Conservation (phyloP, 305 asterid genomes). For the Lippia alba region DNA sequence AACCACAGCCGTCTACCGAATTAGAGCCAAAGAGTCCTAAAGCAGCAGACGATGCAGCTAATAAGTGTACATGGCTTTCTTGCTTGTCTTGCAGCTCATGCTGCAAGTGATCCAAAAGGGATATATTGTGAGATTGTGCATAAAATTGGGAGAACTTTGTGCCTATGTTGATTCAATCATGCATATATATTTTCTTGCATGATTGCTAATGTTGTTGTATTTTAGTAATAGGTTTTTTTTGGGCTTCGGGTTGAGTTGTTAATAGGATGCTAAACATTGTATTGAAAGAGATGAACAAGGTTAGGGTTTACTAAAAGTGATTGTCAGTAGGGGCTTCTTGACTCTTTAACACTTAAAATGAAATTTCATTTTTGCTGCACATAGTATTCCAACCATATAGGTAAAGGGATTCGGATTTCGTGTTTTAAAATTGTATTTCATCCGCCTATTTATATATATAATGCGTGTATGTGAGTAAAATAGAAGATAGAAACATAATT, state of each 20-base stretch:
- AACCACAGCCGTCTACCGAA: not conserved
- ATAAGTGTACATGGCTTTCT: conserved; percentile 29
- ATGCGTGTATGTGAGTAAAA: too few relatives aligned
- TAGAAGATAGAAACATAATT: too few relatives aligned
- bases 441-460: too few relatives aligned
- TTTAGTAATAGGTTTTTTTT: too few relatives aligned
- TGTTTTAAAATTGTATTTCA: too few relatives aligned
- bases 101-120: not conserved
- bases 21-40: conserved; percentile 20
- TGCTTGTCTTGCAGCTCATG: conserved; percentile 37
- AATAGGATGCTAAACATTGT: too few relatives aligned
- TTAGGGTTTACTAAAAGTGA: not conserved
- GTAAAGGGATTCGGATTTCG: too few relatives aligned
- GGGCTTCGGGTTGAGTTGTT: too few relatives aligned
- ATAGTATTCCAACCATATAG: not conserved
- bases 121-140: not conserved
- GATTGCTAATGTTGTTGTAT: not conserved
- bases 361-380: not conserved
- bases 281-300: too few relatives aligned
- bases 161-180: not conserved
- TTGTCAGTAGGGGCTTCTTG: not conserved
- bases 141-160: not conserved
- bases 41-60: conserved; percentile 26
- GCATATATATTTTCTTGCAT: not conserved
- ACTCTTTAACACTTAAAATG: not conserved